Percentiles rank a stretch among this genome's conserved stretches.
These are phyloP conservation scores for Cinnamomum chago DNA, from an alignment of 164 flowering plant genomes.

Conservation along the genomic window DNA sequence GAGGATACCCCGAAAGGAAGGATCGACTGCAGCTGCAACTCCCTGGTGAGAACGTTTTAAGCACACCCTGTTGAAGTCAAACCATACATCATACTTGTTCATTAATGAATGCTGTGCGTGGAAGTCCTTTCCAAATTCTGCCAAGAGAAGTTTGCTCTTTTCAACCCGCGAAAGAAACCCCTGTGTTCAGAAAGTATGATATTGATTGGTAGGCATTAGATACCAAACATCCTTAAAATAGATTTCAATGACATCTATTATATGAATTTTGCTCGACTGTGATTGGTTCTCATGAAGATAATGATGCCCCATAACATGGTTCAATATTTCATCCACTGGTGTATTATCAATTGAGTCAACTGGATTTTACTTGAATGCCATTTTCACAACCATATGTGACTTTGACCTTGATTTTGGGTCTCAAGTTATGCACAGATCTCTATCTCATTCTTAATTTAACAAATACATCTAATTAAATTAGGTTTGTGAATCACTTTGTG, in stretches of 20 bases:
- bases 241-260: not conserved
- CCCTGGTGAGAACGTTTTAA: constrained; percentile 47
- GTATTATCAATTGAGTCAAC: too few species aligned
- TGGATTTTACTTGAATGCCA: too few species aligned
- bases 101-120: constrained; percentile 18
- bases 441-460: too few species aligned
- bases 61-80: constrained; percentile 47
- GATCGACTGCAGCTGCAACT: constrained; percentile 25
- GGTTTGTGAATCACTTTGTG: too few species aligned
- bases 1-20: constrained; percentile 24
- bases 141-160: constrained; percentile 23
- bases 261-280: not conserved
- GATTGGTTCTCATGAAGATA: not conserved
- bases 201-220: not conserved
- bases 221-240: not conserved
- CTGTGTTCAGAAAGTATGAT: constrained; percentile 15
- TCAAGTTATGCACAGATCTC: too few species aligned
- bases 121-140: constrained; percentile 41
- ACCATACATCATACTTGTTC: constrained; percentile 34
- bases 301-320: too few species aligned
- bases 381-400: too few species aligned
- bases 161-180: constrained; percentile 29
- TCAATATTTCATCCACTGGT: too few species aligned
- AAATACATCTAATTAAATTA: too few species aligned
- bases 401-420: too few species aligned